Base-by-base conservation (phyloP, 1,139 yeast genomes). In the Geotrichum siamense region DNA sequence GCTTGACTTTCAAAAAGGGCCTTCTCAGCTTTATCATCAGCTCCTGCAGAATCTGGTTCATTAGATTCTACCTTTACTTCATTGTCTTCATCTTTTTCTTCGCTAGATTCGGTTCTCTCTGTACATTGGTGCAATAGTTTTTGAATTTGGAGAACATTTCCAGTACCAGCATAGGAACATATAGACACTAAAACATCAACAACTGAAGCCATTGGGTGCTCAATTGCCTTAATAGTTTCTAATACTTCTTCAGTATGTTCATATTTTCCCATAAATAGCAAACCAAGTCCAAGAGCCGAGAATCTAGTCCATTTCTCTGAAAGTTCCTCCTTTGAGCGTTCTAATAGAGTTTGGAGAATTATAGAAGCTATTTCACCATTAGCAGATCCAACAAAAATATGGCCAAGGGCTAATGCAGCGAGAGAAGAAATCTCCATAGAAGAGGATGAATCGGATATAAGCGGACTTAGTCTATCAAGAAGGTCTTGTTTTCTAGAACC, bases 91-190 rank as follows among this genome's bases (percentile, higher is more conserved):
- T 65, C 71, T 5, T 72, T 75, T 1, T 67, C 72, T 12, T 65
- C 71, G 5, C 66, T 71, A 3, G 69, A 70, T 17, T 68, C 72
- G 1, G 67, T 66, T 34, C 67, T 66, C 30, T 71, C 73, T 3
- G 94, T 82, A 58, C 95, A 78, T 74, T 87, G 85, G 58, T 86
- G 94, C 56, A 91, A 75, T 58, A 93, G 72, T 29, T 86, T 78
- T 69, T 93, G 99, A 51, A 93, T 84, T 67, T 89, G 94, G 53
- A 93, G 75, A 33, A 93, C 99, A 61, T 93, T 93, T 56, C 98
- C 99, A 36, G 97, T 86, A 52, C 98, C 99, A 15, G 96, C 94
- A 66, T 83, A 89, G 5, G 97, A 94, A 69, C 96, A 85, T 44
- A 89, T 83, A 52, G 84, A 87, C 26, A 93, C 91, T 60, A 93